Conservation (phyloP, 2,329 filamentous ascomycete species). For the Aschersonia sp. region DNA sequence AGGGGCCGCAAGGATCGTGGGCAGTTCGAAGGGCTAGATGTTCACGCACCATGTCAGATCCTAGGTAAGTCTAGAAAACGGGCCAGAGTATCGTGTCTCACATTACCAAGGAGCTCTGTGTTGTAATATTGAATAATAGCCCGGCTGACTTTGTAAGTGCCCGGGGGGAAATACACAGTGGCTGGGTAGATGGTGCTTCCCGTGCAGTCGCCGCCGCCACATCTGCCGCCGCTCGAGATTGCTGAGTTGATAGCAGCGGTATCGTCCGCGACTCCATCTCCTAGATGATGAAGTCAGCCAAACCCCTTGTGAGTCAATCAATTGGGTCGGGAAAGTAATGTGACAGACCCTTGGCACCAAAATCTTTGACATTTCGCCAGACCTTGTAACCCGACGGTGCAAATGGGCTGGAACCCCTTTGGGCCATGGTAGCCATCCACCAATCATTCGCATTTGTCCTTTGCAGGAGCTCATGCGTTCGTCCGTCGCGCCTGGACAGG, state of each 20-base stretch:
- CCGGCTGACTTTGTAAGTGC: conserved; percentile 41
- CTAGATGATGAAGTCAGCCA: conserved; percentile 1
- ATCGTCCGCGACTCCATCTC: conserved; percentile 27
- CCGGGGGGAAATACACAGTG: conserved; percentile 18
- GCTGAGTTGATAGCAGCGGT: conserved; percentile 38
- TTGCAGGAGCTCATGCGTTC: no score
- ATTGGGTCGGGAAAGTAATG: no score
- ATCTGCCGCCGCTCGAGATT: conserved; percentile 22
- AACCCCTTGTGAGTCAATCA: no score
- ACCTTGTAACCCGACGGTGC: not conserved
- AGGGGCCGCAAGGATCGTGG: conserved; percentile 36
- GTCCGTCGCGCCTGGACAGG: no score
- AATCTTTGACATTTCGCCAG: conserved; percentile 24
- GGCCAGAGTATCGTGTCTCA: not conserved
- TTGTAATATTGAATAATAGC: conserved; percentile 49
- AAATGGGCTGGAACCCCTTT: not conserved
- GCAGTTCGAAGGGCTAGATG: conserved; percentile 10
- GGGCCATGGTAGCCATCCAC: not conserved
- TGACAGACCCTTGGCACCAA: conserved; percentile 11
- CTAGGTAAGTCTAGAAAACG: not conserved
- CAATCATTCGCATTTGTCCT: no score
- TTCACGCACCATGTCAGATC: not conserved
- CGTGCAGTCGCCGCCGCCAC: conserved; percentile 11
- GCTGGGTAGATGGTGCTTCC: conserved; percentile 16
- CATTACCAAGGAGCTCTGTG: conserved; percentile 37